Base-by-base conservation (phyloP, 805 yeast genomes). In the Candida easanensis region DNA sequence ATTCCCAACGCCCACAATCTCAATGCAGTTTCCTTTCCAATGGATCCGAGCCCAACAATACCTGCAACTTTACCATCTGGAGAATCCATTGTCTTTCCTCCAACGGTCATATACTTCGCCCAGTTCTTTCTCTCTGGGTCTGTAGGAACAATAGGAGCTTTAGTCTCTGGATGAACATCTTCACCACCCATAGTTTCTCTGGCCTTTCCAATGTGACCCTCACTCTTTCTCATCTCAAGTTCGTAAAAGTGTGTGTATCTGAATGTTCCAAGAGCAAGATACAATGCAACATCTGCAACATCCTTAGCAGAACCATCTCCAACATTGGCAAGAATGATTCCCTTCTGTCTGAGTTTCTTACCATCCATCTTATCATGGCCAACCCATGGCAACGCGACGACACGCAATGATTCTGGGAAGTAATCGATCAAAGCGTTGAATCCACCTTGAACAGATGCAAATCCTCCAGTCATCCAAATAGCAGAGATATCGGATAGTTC, bases 31-130 rank as follows among this genome's bases (percentile, higher is more conserved):
- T 71, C 69, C 57, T 73, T 72, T 4, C 93, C 93, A 51, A 85
- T 85, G 31, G 77, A 69, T 2, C 95, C 93, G 56, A 85, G 81
- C 0, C 93, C 93, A 3, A 83, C 76, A 28, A 85, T 70, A 5
- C 81, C 76, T 1, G 71, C 88, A 15, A 65, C 67, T 54, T 77
- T 80, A 16, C 79, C 79, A 6, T 62, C 60, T 4, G 88, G 88
- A 4, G 78, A 69, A 16, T 60, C 76, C 51, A 74, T 57, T 14
- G 55, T 56, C 18, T 75, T 64, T 3, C 74, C 69, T 31, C 78
- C 80, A 3, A 78, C 60, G n/a, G 57, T 53, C 35, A 71, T 70
- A 15, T 76, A 70, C 34, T 66, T 61, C 2, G 70, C 63, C 50
- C 69, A 66, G 58, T 69, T 54, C 50, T 52, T 16, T 50, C 68